Percentiles rank a stretch among this genome's conserved stretches.
phyloP scores from a whole-genome alignment of 1,284 basidiomycete genomes.

The Mycosarcoma mackinlayi region DNA sequence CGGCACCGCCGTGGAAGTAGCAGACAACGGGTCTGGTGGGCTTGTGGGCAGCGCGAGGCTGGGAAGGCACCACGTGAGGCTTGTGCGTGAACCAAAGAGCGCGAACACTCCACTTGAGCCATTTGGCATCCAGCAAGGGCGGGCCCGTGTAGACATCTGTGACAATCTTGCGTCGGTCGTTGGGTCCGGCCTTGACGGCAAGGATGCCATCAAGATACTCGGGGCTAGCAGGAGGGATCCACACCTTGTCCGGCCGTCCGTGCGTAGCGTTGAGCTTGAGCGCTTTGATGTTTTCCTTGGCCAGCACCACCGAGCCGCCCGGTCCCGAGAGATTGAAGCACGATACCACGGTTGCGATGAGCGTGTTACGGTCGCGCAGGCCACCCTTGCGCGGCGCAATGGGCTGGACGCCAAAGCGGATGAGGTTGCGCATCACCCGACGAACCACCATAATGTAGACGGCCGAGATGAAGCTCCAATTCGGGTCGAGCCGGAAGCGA shows the following conservation, averaged over 20 bases:
- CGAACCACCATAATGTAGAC: constrained; percentile 53
- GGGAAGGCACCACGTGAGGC: constrained; percentile 35
- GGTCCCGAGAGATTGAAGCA: constrained; percentile 58
- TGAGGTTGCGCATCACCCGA: constrained; percentile 53
- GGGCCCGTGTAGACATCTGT: constrained; percentile 57
- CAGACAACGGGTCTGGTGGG: constrained; percentile 54
- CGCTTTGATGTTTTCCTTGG: constrained; percentile 47
- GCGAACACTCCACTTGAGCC: constrained; percentile 59
- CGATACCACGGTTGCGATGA: constrained; percentile 48
- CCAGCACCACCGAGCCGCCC: constrained; percentile 54
- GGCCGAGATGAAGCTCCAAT: constrained; percentile 54
- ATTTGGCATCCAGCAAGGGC: constrained; percentile 59
- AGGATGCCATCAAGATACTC: constrained; percentile 61
- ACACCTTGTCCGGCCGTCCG: constrained; percentile 56
- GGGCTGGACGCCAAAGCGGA: constrained; percentile 59
- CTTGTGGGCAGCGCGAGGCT: constrained; percentile 32
- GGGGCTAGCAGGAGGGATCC: constrained; percentile 61
- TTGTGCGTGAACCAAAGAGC: constrained; percentile 64
- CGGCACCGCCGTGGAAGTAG: constrained; percentile 67
- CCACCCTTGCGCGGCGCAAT: constrained; percentile 59
- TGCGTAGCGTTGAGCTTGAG: constrained; percentile 46
- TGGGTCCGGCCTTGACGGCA: constrained; percentile 47
- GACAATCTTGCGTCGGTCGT: constrained; percentile 35
- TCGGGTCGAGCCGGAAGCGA: constrained; percentile 38
- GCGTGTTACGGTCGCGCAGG: constrained; percentile 52